These are phyloP conservation scores for Daldinia grandis DNA, from an alignment of 495 filamentous ascomycete genomes.

Conservation along the genomic window DNA sequence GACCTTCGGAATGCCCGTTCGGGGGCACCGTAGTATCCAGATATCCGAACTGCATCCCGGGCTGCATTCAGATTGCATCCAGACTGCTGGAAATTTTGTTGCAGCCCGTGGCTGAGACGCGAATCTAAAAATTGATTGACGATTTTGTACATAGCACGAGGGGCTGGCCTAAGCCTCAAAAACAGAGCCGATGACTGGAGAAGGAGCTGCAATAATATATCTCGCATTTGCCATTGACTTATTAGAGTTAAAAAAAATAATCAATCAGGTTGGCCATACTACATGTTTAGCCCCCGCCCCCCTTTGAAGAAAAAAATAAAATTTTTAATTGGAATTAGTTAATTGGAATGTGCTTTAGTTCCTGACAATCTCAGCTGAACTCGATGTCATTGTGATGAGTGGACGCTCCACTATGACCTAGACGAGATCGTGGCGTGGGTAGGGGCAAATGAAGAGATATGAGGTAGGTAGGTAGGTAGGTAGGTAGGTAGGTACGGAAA, in stretches of 20 bases:
- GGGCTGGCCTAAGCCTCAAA: background rate
- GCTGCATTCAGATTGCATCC: background rate
- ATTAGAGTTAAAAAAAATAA: background rate
- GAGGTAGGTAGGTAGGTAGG: too few species aligned
- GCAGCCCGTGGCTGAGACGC: background rate
- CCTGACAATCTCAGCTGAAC: conserved; percentile 9
- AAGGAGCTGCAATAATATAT: background rate
- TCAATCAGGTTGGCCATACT: too few species aligned
- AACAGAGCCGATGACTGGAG: background rate
- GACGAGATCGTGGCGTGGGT: conserved; percentile 1
- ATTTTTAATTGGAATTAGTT: too few species aligned
- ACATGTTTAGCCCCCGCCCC: too few species aligned
- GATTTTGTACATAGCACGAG: background rate
- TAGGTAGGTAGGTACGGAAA: background rate
- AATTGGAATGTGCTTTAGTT: background rate
- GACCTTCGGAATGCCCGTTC: conserved; percentile 33
- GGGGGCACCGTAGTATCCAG: background rate
- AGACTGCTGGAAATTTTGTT: conserved; percentile 7
- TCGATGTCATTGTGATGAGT: conserved; percentile 29
- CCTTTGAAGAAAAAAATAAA: too few species aligned
- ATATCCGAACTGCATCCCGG: background rate
- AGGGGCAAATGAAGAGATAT: background rate
- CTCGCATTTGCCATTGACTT: background rate
- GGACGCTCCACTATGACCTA: conserved; percentile 18
- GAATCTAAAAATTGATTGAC: conserved; percentile 8